Evolutionary conservation across 805 yeast genomes (phyloP).

Genomic region (Wickerhamiella shivajii): DNA sequence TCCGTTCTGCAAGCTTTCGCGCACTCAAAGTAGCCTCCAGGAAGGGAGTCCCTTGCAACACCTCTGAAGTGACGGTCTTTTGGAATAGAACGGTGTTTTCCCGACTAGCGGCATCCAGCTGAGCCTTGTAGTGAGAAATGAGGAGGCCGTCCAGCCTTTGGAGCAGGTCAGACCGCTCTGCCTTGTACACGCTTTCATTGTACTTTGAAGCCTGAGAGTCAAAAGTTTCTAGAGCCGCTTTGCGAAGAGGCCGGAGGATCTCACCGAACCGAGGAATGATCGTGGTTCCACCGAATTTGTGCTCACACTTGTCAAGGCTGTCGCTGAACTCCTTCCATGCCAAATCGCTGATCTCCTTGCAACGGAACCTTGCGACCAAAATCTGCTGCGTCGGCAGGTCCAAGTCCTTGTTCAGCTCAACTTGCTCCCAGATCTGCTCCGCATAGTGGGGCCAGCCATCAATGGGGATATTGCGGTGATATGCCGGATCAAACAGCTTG

Average conservation of each 20-base stretch:
- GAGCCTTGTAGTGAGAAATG: conserved; percentile 31
- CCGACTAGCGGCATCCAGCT: conserved; percentile 28
- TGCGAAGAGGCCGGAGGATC: conserved; percentile 31
- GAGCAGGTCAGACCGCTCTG: conserved; percentile 38
- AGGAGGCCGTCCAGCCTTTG: conserved; percentile 32
- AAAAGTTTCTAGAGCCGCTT: conserved; percentile 36
- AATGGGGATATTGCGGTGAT: conserved; percentile 76
- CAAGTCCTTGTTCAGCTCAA: conserved; percentile 80
- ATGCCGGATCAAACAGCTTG: conserved; percentile 41
- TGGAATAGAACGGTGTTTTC: conserved; percentile 22
- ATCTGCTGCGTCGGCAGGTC: conserved; percentile 96
- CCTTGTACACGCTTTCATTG: conserved; percentile 46
- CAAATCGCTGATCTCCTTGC: conserved; percentile 67
- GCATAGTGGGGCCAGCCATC: conserved; percentile 96
- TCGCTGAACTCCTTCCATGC: conserved; percentile 33
- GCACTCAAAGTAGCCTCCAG: not conserved
- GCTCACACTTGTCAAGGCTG: conserved; percentile 24
- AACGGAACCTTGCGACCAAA: conserved; percentile 83
- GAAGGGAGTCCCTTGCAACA: not conserved
- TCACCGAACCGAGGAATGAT: conserved; percentile 20
- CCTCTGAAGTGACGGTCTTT: not conserved
- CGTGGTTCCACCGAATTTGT: conserved; percentile 14
- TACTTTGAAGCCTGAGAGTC: conserved; percentile 70
- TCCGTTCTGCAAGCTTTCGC: not conserved
- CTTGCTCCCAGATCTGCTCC: conserved; percentile 84